Base-by-base conservation (phyloP, 768 basidiomycete genomes). In the Leccinum disarticulatum region DNA sequence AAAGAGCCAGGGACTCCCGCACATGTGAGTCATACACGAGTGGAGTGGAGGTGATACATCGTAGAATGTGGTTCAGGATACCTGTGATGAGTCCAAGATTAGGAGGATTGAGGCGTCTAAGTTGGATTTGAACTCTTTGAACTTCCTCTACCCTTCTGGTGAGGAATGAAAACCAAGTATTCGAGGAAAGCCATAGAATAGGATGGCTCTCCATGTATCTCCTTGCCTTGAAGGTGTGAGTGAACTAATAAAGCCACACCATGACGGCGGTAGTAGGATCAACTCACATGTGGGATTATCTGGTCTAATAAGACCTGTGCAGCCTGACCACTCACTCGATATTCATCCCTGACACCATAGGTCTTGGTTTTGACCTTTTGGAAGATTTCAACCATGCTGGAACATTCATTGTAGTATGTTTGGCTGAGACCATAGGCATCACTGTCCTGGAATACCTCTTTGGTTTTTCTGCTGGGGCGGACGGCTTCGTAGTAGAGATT, bases 401-500 rank as follows among this genome's bases (percentile, higher is more conserved):
- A 27, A 10, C 56, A 58, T 5, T 61, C 56, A 3, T 58, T 54
- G 17, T 33, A 2, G 15, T 54, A 52, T 13, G 4, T 46, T 10
- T 17, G 2, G 8, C 6, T 46, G 4, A 57, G n/a, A 3, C 30
- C 28, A 8, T 63, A 79, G 35, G 59, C 59, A n/a, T 46, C 19
- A 22, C 43, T 46, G 43, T 46, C 43, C 3, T 6, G 10, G 3
- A 46, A 22, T 19, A 10, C 6, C 9, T n/a, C 19, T 4, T 58
- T 57, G 3, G 2, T 27, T 27, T 61, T 64, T 50, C 58, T 51
- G 52, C 50, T 57, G 5, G 65, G 47, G 3, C 46, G 31, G 3
- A 65, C 27, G 0, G 36, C 59, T 46, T 68, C 61, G 49, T 66
- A 67, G 15, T 46, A 51, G 7, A 67, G 60, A 7, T 67, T 67